phyloP scores from a whole-genome alignment of 139 green algal species.

The Coelastrella sp. region DNA sequence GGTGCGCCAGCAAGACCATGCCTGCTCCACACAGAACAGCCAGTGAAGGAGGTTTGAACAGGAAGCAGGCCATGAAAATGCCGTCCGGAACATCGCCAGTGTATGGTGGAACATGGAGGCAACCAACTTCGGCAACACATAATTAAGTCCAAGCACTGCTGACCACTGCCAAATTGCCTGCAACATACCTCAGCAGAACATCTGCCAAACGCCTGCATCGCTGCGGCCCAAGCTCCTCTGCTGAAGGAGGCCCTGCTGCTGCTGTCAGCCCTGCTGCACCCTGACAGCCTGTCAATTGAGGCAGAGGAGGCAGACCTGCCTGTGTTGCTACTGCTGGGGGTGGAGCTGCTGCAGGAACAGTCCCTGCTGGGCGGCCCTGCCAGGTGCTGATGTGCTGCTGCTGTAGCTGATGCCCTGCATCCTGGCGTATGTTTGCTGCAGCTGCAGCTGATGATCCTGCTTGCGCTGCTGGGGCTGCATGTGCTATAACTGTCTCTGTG shows the following conservation, averaged over 20 bases:
- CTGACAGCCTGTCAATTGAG: background rate
- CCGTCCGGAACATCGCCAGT: too few species aligned
- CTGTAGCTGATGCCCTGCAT: background rate
- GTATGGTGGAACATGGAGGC: too few species aligned
- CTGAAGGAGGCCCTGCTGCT: background rate
- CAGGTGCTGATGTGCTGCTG: background rate
- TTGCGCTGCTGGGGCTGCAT: too few species aligned
- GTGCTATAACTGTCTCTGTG: too few species aligned
- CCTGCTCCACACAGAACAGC: too few species aligned
- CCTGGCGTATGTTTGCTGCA: background rate
- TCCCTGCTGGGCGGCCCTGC: background rate
- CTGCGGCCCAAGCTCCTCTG: background rate
- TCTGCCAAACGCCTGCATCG: conserved; percentile 35
- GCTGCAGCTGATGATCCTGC: too few species aligned
- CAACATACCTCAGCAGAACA: conserved; percentile 13
- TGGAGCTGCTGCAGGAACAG: background rate
- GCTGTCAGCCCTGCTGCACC: background rate
- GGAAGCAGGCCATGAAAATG: too few species aligned
- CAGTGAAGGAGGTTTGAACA: too few species aligned
- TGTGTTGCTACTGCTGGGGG: background rate
- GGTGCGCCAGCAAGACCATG: too few species aligned
- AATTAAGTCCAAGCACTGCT: too few species aligned
- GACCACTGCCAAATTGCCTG: background rate
- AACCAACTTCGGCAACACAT: too few species aligned
- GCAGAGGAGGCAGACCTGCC: background rate